Evolutionary conservation across 2,329 filamentous ascomycete species (phyloP).

Genomic region (Paramyrothecium sp.): DNA sequence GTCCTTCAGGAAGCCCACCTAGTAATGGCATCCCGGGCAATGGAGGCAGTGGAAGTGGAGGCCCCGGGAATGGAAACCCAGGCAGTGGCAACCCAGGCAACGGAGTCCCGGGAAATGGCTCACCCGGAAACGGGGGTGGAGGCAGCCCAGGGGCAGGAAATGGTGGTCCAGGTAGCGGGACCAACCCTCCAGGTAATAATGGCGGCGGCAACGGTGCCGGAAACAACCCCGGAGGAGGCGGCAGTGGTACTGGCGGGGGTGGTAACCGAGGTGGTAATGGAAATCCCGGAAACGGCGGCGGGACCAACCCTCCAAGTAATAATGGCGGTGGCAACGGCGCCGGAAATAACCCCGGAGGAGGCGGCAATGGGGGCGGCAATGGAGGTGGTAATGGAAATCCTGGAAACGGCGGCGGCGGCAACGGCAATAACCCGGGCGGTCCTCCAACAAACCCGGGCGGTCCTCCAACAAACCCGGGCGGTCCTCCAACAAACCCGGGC

Average conservation of each 20-base stretch:
- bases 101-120: no score
- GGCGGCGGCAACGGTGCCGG: neutral
- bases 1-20: neutral
- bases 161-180: no score
- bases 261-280: neutral
- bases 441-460: neutral
- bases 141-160: no score
- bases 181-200: no score
- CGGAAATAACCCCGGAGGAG: no score
- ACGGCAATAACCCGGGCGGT: no score
- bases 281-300: neutral
- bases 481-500: neutral
- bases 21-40: neutral
- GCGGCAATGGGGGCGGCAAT: neutral
- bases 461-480: neutral
- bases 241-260: neutral
- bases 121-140: no score
- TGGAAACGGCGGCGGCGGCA: no score
- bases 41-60: neutral
- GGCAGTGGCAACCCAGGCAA: no score
- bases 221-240: neutral
- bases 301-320: neutral
- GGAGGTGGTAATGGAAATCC: neutral
- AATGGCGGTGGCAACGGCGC: neutral
- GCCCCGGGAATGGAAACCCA: no score